Conservation (phyloP, 108 stramenopile genomes). For the Licmophora abbreviata region DNA sequence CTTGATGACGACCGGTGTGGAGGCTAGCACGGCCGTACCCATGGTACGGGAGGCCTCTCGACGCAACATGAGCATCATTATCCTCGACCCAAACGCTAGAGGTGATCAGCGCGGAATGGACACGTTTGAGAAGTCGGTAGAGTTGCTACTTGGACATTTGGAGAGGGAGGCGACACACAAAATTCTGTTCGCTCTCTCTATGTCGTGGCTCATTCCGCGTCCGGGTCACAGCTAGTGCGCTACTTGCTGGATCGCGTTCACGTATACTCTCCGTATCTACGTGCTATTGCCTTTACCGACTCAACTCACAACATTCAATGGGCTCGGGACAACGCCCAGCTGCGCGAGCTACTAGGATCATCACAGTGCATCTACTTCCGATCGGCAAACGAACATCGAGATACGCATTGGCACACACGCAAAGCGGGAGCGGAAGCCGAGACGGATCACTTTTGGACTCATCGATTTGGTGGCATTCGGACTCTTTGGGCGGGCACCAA, state of each 20-base stretch:
- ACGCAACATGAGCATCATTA: constrained; percentile 55
- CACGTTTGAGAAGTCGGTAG: constrained; percentile 46
- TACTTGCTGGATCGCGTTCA: constrained; percentile 46
- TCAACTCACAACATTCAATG: constrained; percentile 84
- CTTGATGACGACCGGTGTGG: constrained; percentile 50
- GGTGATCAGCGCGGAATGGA: constrained; percentile 52
- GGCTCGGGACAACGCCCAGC: constrained; percentile 28
- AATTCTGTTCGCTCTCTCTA: constrained; percentile 20
- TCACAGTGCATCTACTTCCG: constrained; percentile 26
- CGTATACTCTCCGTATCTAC: constrained; percentile 50
- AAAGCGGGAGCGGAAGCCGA: constrained; percentile 27
- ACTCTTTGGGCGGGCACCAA: constrained; percentile 71
- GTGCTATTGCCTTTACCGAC: constrained; percentile 76
- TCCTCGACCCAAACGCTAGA: constrained; percentile 69
- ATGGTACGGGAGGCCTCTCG: constrained; percentile 46
- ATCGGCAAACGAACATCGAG: constrained; percentile 22
- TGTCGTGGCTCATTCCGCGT: constrained; percentile 65
- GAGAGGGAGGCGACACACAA: constrained; percentile 7
- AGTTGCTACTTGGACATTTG: constrained; percentile 30
- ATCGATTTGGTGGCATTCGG: constrained; percentile 63
- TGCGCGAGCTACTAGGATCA: constrained; percentile 22
- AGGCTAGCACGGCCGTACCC: constrained; percentile 58
- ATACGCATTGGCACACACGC: constrained; percentile 14
- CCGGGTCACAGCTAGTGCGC: constrained; percentile 58
- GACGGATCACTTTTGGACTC: constrained; percentile 65